Evolutionary conservation across 257 asterid species (phyloP).

Genomic region (Cynanchum wilfordii): DNA sequence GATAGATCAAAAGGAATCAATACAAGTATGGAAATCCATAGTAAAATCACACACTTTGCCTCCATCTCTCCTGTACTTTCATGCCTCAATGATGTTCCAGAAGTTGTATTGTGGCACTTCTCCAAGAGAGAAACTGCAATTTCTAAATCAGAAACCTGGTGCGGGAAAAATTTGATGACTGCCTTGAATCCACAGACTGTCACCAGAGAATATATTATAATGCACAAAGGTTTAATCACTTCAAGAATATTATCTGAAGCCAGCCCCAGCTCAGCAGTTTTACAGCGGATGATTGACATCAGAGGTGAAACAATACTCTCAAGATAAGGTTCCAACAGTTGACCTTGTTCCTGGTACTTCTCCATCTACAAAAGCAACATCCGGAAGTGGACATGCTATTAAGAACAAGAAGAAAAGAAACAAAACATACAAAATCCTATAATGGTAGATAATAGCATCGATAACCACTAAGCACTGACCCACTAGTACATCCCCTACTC

Average conservation of each 20-base stretch:
- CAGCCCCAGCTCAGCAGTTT: slow-evolving; percentile 61
- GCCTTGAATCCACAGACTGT: slow-evolving; percentile 96
- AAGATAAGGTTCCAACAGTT: slow-evolving; percentile 87
- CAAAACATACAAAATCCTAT: background rate
- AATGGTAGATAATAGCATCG: background rate
- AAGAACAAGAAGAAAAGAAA: background rate
- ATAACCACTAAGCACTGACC: background rate
- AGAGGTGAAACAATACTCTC: slow-evolving; percentile 81
- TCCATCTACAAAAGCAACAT: slow-evolving; percentile 59
- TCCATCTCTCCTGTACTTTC: slow-evolving; percentile 99
- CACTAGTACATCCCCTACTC: background rate
- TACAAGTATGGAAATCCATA: slow-evolving; percentile 92
- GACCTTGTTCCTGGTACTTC: slow-evolving; percentile 97
- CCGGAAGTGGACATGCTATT: background rate
- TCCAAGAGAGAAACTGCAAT: slow-evolving; percentile 86
- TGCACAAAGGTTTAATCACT: slow-evolving; percentile 69
- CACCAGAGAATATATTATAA: slow-evolving; percentile 78
- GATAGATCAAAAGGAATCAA: slow-evolving; percentile 93
- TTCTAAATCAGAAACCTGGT: slow-evolving; percentile 92
- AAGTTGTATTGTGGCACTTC: slow-evolving; percentile 55
- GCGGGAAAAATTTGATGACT: slow-evolving; percentile 91
- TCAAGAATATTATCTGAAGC: slow-evolving; percentile 56
- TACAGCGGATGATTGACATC: slow-evolving; percentile 74
- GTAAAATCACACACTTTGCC: slow-evolving; percentile 70
- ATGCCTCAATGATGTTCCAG: slow-evolving; percentile 73